Conservation (phyloP, 805 yeast genomes). For the Maudiozyma pseudohumilis region DNA sequence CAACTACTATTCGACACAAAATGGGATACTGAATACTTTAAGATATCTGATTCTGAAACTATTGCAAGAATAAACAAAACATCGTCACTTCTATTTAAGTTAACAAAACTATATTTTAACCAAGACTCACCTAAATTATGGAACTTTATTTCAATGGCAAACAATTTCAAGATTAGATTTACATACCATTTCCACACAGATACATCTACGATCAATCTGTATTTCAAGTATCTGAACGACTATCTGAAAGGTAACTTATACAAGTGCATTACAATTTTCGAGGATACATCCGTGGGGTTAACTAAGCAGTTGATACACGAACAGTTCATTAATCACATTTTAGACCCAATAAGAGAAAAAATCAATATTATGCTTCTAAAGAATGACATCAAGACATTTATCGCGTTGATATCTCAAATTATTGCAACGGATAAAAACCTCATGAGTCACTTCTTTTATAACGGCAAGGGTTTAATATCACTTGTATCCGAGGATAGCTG, state of each 20-base stretch:
- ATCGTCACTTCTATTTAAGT: slow-evolving; percentile 15
- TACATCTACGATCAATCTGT: slow-evolving; percentile 41
- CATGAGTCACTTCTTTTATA: slow-evolving; percentile 34
- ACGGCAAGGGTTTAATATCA: slow-evolving; percentile 28
- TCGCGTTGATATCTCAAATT: slow-evolving; percentile 33
- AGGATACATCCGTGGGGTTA: slow-evolving; percentile 25
- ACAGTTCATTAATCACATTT: slow-evolving; percentile 30
- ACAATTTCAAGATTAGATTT: slow-evolving; percentile 40
- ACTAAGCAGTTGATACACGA: slow-evolving; percentile 29
- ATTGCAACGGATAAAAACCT: slow-evolving; percentile 31
- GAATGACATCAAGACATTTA: slow-evolving; percentile 32
- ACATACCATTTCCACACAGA: slow-evolving; percentile 44
- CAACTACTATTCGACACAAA: slow-evolving; percentile 15
- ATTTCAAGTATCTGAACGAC: slow-evolving; percentile 39
- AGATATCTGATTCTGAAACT: slow-evolving; percentile 9
- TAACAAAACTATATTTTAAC: slow-evolving; percentile 11
- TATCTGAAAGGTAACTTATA: slow-evolving; percentile 35
- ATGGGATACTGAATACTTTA: slow-evolving; percentile 25
- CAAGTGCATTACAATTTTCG: slow-evolving; percentile 33
- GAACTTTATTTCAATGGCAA: slow-evolving; percentile 39
- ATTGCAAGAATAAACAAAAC: slow-evolving; percentile 10
- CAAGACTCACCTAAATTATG: slow-evolving; percentile 21
- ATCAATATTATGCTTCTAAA: slow-evolving; percentile 28
- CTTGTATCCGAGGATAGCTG: slow-evolving; percentile 25
- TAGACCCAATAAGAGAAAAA: slow-evolving; percentile 37